phyloP scores from a whole-genome alignment of 768 basidiomycete genomes.

The Tricholoma sp. region DNA sequence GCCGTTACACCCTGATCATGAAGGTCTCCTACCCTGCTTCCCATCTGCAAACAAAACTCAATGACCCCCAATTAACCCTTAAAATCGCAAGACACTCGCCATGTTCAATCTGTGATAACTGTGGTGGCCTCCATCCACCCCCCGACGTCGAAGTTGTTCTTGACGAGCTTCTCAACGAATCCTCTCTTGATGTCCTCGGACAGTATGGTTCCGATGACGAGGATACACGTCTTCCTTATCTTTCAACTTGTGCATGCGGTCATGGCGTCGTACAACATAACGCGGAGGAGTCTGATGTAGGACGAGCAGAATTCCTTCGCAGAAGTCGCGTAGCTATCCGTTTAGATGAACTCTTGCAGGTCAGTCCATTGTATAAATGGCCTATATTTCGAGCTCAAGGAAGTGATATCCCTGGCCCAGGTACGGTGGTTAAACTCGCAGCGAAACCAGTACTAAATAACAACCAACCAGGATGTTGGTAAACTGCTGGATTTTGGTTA shows the following conservation, averaged over 20 bases:
- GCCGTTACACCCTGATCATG: constrained; percentile 33
- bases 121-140: constrained; percentile 67
- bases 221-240: constrained; percentile 44
- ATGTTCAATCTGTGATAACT: constrained; percentile 62
- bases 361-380: constrained; percentile 28
- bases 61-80: constrained; percentile 47
- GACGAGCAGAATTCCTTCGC: constrained; percentile 62
- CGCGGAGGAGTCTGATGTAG: constrained; percentile 53
- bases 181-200: constrained; percentile 48
- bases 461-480: constrained; percentile 53
- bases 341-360: constrained; percentile 80
- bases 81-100: constrained; percentile 82
- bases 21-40: constrained; percentile 65
- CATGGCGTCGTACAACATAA: constrained; percentile 63
- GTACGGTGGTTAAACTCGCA: background rate
- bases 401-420: background rate
- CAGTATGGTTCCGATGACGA: constrained; percentile 74
- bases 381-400: background rate
- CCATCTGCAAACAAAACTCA: constrained; percentile 43
- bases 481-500: constrained; percentile 79
- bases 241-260: constrained; percentile 63
- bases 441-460: background rate
- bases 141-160: constrained; percentile 51
- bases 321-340: constrained; percentile 71
- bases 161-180: constrained; percentile 44